phyloP scores from a whole-genome alignment of 164 flowering plant genomes.

The Chimonanthus salicifolius region DNA sequence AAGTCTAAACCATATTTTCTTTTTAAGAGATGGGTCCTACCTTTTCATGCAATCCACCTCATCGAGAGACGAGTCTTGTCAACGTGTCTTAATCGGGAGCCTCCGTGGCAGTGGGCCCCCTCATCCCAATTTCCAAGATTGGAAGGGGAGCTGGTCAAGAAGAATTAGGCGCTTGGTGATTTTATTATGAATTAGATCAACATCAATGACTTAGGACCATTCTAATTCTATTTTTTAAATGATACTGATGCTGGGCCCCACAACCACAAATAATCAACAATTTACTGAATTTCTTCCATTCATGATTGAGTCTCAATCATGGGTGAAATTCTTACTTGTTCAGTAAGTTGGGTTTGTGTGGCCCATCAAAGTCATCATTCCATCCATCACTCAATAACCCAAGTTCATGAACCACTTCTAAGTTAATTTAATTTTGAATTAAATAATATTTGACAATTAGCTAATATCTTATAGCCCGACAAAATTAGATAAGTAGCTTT shows the following conservation, averaged over 20 bases:
- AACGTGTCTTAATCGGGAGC: neutral
- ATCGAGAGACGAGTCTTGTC: neutral
- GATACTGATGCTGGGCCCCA: neutral
- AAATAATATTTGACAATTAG: no score
- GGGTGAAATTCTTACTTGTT: neutral
- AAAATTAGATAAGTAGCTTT: no score
- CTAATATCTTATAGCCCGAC: no score
- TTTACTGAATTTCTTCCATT: neutral
- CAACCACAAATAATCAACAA: neutral
- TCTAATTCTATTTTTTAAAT: neutral
- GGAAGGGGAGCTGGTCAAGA: neutral
- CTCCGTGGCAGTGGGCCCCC: no score
- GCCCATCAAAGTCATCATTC: neutral
- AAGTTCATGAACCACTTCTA: no score
- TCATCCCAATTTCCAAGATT: neutral
- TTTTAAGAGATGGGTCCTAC: neutral
- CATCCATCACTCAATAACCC: neutral
- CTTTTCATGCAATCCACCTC: neutral
- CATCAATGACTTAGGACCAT: neutral
- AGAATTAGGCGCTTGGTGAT: neutral
- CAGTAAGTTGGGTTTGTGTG: neutral
- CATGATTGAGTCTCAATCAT: conserved; percentile 2
- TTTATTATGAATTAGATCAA: neutral
- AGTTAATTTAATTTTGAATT: no score
- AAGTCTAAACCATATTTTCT: no score